phyloP scores from a whole-genome alignment of 176 grass and related monocot genomes.

The Lolium rigidum region DNA sequence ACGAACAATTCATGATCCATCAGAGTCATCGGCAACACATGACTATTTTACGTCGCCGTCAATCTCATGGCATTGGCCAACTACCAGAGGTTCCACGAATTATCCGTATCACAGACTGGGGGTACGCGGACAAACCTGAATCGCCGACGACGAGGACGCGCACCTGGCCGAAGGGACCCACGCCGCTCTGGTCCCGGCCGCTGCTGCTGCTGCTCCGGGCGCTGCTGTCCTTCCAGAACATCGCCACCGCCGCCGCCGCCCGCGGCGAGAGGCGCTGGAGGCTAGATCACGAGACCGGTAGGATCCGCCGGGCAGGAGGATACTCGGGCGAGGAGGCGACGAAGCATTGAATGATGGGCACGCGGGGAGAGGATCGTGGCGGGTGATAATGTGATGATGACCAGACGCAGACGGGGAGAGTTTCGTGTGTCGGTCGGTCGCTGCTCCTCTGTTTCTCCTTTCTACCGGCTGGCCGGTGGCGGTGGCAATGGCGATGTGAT shows the following conservation, averaged over 20 bases:
- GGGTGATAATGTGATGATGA: background rate
- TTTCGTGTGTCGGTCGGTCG: slow-evolving; percentile 9
- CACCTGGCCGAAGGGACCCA: slow-evolving; percentile 79
- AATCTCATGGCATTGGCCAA: background rate
- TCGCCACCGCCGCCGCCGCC: slow-evolving; percentile 37
- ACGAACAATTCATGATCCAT: background rate
- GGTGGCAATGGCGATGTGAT: slow-evolving; percentile 31
- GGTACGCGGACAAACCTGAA: slow-evolving; percentile 53
- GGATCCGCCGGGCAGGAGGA: background rate
- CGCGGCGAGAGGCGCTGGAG: background rate
- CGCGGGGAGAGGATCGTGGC: background rate
- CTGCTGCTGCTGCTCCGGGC: slow-evolving; percentile 51
- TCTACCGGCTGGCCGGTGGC: background rate
- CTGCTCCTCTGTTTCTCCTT: background rate
- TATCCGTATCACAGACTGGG: background rate
- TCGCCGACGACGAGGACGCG: slow-evolving; percentile 93
- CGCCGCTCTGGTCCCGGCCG: slow-evolving; percentile 68
- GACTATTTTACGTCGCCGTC: background rate
- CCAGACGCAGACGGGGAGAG: too few relatives aligned
- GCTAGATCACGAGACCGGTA: background rate
- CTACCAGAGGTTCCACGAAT: slow-evolving; percentile 13
- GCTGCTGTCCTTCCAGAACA: slow-evolving; percentile 83
- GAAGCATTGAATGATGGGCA: background rate
- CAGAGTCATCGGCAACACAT: background rate
- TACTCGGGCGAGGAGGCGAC: slow-evolving; percentile 30